Evolutionary conservation across 2,329 filamentous ascomycete genomes (phyloP), one percentile per base, ranked within the genome.

Genomic region (Pseudomassariella vexata): DNA sequence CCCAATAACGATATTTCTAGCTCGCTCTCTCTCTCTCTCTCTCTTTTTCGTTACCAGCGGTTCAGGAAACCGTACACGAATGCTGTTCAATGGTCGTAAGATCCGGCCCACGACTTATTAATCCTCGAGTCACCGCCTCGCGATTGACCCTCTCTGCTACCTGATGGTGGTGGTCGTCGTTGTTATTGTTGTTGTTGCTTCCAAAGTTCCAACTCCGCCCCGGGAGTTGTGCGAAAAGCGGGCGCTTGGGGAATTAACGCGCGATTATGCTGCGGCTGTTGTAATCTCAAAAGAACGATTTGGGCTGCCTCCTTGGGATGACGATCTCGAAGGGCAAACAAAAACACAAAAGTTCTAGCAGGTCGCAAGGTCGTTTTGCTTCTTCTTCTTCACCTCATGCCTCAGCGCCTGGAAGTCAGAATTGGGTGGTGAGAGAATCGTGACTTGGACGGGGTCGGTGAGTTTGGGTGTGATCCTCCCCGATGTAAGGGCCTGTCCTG

Each of bases 221-320:
- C 28, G 27, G n/a, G 33, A 21, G 18, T 24, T 36, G 33, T 37
- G 36, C 28, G 28, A 38, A 27, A 24, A 20, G 25, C 44, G 44
- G 55, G 61, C 60, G 60, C 59, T 62, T 63, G 55, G 46, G 39
- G 40, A 46, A 43, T 63, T 63, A 52, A 62, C 62, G 62, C 61
- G 62, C 62, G 60, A 64, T 65, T 64, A 63, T 51, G 51, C 51
- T 60, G 56, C 58, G 58, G 50, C 55, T 60, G 58, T 51, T 46
- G 48, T 47, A 52, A 48, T 40, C n/a, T n/a, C n/a, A n/a, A n/a
- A n/a, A 20, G 44, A 43, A 46, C 35, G 41, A 45, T 34, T 37
- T 45, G 29, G 30, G 35, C 37, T 34, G 23, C 27, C 18, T 30
- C 37, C 24, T 23, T 23, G 35, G 34, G 34, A 28, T 31, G 35